phyloP scores from a whole-genome alignment of 78 protist genomes.

The Andalucia godoyi region DNA sequence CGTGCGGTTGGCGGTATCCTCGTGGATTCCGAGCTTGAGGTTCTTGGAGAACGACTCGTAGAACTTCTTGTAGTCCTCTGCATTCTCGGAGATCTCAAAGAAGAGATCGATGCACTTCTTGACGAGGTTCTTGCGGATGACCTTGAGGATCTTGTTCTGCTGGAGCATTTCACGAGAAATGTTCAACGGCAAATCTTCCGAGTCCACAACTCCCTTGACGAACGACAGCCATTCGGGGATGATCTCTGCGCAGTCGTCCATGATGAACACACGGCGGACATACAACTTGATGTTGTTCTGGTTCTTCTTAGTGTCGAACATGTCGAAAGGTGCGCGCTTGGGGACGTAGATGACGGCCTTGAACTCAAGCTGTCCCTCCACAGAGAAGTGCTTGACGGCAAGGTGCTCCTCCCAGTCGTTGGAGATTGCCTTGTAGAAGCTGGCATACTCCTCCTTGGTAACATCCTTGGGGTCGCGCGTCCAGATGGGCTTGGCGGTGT shows the following conservation, averaged over 20 bases:
- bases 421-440: slow-evolving; percentile 94
- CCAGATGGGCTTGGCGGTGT: slow-evolving; percentile 99
- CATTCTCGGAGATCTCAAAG: slow-evolving; percentile 85
- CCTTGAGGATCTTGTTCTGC: slow-evolving; percentile 95
- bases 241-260: slow-evolving; percentile 97
- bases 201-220: slow-evolving; percentile 97
- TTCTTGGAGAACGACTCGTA: slow-evolving; percentile 94
- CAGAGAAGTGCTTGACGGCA: slow-evolving; percentile 97
- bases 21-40: slow-evolving; percentile 99
- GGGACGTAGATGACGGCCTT: slow-evolving; percentile 94
- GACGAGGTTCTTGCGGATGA: slow-evolving; percentile 95
- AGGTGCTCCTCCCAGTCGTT: slow-evolving; percentile 99
- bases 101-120: slow-evolving; percentile 96
- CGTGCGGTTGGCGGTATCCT: slow-evolving; percentile 91
- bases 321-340: slow-evolving; percentile 94
- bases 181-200: slow-evolving; percentile 99
- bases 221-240: slow-evolving; percentile 97
- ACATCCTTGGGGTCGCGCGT: slow-evolving; percentile 87
- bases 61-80: slow-evolving; percentile 94
- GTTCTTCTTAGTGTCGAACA: slow-evolving; percentile 95
- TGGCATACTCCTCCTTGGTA: slow-evolving; percentile 96
- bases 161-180: slow-evolving; percentile 99
- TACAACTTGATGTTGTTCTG: slow-evolving; percentile 96
- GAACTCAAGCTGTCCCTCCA: slow-evolving; percentile 98
- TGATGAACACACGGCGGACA: slow-evolving; percentile 98